Conservation (phyloP, 1,284 basidiomycete species). For the Trichosporon asahii region DNA sequence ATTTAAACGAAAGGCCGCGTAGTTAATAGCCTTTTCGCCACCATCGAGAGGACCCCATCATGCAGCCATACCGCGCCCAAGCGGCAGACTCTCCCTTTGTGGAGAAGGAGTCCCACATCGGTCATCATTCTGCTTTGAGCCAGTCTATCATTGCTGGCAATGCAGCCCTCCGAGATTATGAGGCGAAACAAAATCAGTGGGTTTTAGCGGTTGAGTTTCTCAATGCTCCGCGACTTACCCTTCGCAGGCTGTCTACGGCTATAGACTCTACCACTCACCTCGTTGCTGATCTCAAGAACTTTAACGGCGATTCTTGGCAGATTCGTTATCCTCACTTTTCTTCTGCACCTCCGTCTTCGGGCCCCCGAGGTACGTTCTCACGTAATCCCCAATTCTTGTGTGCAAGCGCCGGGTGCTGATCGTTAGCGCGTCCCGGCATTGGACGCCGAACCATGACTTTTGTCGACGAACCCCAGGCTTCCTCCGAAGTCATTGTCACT, state of each 20-base stretch:
- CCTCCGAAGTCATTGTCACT: constrained; percentile 64
- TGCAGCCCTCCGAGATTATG: constrained; percentile 47
- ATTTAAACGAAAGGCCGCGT: not conserved
- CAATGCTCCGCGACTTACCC: not conserved
- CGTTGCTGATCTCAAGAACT: constrained; percentile 68
- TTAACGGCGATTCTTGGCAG: constrained; percentile 82
- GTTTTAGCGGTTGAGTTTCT: not conserved
- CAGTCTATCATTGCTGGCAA: constrained; percentile 41
- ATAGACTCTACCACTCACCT: constrained; percentile 69
- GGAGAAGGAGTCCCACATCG: constrained; percentile 48
- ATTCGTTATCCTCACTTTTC: constrained; percentile 70
- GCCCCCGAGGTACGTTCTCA: not conserved
- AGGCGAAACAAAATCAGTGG: constrained; percentile 49
- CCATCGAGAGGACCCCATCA: constrained; percentile 16
- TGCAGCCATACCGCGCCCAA: constrained; percentile 42
- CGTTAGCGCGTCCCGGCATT: constrained; percentile 56
- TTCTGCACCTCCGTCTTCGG: constrained; percentile 31
- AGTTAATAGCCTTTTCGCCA: not conserved
- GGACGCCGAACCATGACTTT: constrained; percentile 71
- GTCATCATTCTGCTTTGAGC: constrained; percentile 30
- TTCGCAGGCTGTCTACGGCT: constrained; percentile 65
- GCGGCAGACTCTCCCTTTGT: constrained; percentile 35
- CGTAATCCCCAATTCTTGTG: not conserved
- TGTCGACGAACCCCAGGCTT: constrained; percentile 68
- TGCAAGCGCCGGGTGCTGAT: not conserved